Evolutionary conservation across 805 yeast species (phyloP).

Genomic region (Ogataea corticis): DNA sequence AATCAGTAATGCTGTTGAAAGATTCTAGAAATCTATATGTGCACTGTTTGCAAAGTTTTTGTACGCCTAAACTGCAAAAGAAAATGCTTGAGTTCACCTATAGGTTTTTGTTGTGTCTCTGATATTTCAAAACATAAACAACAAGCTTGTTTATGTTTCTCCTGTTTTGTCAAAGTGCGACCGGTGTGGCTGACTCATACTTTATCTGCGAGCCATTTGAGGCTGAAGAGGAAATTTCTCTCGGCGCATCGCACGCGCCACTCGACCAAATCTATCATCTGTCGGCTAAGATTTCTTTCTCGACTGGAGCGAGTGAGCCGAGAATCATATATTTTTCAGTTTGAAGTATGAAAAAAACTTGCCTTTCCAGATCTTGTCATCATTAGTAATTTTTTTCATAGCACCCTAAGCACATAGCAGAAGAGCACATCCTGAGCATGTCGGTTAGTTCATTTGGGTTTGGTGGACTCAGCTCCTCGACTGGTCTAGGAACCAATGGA

Average conservation of each 20-base stretch:
- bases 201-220: neutral
- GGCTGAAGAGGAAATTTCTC: neutral
- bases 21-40: neutral
- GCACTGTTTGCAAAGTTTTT: neutral
- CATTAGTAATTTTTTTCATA: neutral
- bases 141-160: slow-evolving; percentile 7
- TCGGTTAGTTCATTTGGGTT: slow-evolving; percentile 20
- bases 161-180: slow-evolving; percentile 4
- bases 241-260: slow-evolving; percentile 1
- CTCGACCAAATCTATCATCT: neutral
- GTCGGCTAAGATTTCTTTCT: no score
- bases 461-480: slow-evolving; percentile 14
- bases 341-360: neutral
- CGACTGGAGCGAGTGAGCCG: neutral
- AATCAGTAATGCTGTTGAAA: neutral
- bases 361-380: neutral
- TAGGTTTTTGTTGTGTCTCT: slow-evolving; percentile 1
- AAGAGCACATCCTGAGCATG: slow-evolving; percentile 7
- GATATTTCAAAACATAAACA: slow-evolving; percentile 9
- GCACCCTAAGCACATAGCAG: neutral
- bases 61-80: neutral
- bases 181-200: neutral
- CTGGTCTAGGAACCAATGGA: slow-evolving; percentile 38
- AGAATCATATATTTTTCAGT: neutral
- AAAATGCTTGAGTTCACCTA: neutral